Percentiles rank a stretch among this genome's conserved stretches.
phyloP scores from a whole-genome alignment of 352 stramenopile species.

The Pythium brassicae region DNA sequence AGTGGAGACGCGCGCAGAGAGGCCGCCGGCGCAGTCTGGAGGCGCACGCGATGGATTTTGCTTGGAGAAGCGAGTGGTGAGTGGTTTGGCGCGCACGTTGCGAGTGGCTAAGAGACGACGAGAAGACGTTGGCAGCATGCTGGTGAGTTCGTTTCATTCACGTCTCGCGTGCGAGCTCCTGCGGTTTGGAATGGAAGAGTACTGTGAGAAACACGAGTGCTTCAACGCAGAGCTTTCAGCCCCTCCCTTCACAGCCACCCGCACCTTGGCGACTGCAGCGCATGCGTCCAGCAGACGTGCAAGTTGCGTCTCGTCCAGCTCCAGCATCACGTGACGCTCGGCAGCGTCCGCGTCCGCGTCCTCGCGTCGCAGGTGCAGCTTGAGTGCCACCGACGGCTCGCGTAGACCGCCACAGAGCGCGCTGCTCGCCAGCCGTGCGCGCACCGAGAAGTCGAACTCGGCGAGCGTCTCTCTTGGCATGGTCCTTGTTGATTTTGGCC shows the following conservation, averaged over 20 bases:
- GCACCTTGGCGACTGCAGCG: slow-evolving; percentile 28
- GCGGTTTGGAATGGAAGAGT: not conserved
- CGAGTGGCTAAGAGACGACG: slow-evolving; percentile 1
- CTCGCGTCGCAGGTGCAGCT: slow-evolving; percentile 33
- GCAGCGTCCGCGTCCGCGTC: slow-evolving; percentile 17
- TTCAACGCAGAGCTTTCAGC: not conserved
- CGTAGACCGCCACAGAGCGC: slow-evolving; percentile 40
- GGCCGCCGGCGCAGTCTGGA: not conserved
- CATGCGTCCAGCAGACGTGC: slow-evolving; percentile 31
- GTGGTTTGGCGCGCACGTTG: not conserved
- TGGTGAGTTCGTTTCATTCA: not conserved
- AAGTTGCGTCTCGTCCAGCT: slow-evolving; percentile 40
- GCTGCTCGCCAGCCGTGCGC: slow-evolving; percentile 55
- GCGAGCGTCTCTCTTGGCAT: slow-evolving; percentile 20
- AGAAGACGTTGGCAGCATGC: not conserved
- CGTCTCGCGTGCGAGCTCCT: slow-evolving; percentile 17
- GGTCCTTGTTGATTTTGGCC: not conserved
- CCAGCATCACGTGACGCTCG: slow-evolving; percentile 46
- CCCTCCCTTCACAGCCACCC: not conserved
- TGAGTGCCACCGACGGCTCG: slow-evolving; percentile 41
- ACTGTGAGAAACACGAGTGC: not conserved
- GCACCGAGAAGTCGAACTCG: slow-evolving; percentile 78
- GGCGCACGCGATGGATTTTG: not conserved
- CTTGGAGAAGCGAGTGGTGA: too few relatives aligned
- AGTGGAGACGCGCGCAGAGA: not conserved